A percentile compares a stretch with the other conserved stretches of the same genome.
These are phyloP conservation scores for Hypoxylon sp. DNA, from an alignment of 2,329 filamentous ascomycete species.

Conservation along the genomic window DNA sequence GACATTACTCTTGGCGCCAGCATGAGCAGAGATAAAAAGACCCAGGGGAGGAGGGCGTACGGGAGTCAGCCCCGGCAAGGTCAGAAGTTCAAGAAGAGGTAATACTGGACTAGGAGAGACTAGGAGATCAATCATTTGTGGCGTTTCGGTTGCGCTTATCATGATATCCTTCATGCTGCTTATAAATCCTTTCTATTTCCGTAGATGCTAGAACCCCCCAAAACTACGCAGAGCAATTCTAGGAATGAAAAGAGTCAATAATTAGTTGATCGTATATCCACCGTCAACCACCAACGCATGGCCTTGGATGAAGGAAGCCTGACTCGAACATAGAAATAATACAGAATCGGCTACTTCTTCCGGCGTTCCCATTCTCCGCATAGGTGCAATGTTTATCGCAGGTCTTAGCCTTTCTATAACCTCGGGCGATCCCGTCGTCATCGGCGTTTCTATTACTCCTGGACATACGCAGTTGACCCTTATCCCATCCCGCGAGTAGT, in stretches of 20 bases:
- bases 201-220: slow-evolving; percentile 17
- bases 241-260: not conserved
- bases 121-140: slow-evolving; percentile 3
- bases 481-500: slow-evolving; percentile 64
- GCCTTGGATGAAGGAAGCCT: slow-evolving; percentile 67
- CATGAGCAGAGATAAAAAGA: slow-evolving; percentile 81
- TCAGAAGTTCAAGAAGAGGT: slow-evolving; percentile 64
- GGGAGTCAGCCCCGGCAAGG: slow-evolving; percentile 82
- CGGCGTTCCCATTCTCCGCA: slow-evolving; percentile 65
- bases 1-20: slow-evolving; percentile 84
- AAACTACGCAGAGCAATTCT: slow-evolving; percentile 7
- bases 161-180: slow-evolving; percentile 37
- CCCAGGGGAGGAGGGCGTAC: slow-evolving; percentile 75
- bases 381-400: slow-evolving; percentile 63
- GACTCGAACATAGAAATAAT: slow-evolving; percentile 64
- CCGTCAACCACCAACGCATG: slow-evolving; percentile 68
- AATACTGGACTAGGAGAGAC: not conserved
- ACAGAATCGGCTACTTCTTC: slow-evolving; percentile 66
- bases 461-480: slow-evolving; percentile 59
- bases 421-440: slow-evolving; percentile 61
- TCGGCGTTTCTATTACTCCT: slow-evolving; percentile 63
- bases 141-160: slow-evolving; percentile 34
- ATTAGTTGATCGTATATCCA: slow-evolving; percentile 65
- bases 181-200: slow-evolving; percentile 12
- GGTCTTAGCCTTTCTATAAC: slow-evolving; percentile 58